Conservation (phyloP, 164 flowering plant species). For the Piper betle region DNA sequence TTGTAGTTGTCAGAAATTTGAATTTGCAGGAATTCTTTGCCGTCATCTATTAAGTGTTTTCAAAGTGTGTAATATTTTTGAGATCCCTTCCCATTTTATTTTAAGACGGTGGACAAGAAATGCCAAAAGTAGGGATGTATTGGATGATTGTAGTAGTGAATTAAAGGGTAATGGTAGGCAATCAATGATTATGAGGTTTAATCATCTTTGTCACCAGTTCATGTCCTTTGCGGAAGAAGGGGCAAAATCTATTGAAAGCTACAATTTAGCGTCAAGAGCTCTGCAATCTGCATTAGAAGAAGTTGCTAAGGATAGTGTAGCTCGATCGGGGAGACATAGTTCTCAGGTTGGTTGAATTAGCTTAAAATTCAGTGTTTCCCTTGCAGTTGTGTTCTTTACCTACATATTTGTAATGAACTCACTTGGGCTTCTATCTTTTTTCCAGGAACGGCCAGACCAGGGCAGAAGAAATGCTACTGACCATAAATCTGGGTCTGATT, state of each 20-base stretch:
- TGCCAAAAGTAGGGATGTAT: constrained; percentile 2
- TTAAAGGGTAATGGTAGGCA: constrained; percentile 2
- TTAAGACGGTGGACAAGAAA: constrained; percentile 4
- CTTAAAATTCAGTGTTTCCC: not conserved
- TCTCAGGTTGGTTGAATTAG: constrained; percentile 1
- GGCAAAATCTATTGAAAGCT: constrained; percentile 4
- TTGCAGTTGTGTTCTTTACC: not conserved
- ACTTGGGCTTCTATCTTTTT: not conserved
- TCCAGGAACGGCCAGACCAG: not conserved
- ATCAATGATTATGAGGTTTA: constrained; percentile 1
- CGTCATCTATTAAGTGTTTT: constrained; percentile 8
- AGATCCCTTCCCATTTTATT: constrained; percentile 6
- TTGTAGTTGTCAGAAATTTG: constrained; percentile 10
- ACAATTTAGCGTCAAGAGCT: constrained; percentile 4
- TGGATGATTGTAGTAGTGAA: not conserved
- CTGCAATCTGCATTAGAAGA: constrained; percentile 2
- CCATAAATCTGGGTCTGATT: not conserved
- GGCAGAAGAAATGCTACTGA: not conserved
- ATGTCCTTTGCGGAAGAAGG: constrained; percentile 8
- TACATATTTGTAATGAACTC: not conserved
- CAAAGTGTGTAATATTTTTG: constrained; percentile 5
- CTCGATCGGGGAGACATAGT: not conserved
- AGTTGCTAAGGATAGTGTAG: not conserved
- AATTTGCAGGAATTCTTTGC: constrained; percentile 8
- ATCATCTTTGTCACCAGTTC: constrained; percentile 6